Evolutionary conservation across 2,329 filamentous ascomycete species (phyloP).

Genomic region (Penicillium crustosum): DNA sequence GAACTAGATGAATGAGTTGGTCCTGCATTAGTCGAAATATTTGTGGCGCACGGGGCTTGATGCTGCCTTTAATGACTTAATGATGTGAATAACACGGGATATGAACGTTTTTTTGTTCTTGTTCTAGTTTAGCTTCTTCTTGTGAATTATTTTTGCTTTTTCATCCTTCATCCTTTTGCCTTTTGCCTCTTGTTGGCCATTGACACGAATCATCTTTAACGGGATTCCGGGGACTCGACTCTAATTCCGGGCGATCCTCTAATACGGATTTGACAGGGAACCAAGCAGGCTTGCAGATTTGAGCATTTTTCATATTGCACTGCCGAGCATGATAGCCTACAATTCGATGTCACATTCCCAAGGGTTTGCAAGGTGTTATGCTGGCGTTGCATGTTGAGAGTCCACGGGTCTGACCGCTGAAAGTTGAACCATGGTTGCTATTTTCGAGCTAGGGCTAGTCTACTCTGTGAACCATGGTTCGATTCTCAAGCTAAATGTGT

Average conservation of each 20-base stretch:
- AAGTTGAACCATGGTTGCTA: background rate
- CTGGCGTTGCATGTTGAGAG: constrained; percentile 18
- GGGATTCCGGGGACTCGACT: background rate
- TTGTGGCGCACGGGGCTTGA: constrained; percentile 1
- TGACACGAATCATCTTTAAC: background rate
- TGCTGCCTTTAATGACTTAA: constrained; percentile 11
- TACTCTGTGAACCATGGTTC: constrained; percentile 8
- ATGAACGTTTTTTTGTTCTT: constrained; percentile 2
- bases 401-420: constrained; percentile 13
- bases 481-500: background rate
- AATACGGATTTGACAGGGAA: background rate
- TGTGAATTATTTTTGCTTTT: constrained; percentile 4
- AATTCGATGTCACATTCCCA: background rate
- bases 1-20: background rate
- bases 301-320: background rate
- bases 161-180: background rate
- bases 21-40: constrained; percentile 3
- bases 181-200: background rate
- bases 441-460: background rate
- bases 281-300: background rate
- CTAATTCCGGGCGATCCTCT: constrained; percentile 7
- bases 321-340: background rate
- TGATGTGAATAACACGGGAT: constrained; percentile 9
- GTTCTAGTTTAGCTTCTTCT: constrained; percentile 9
- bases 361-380: background rate